A percentile compares a stretch with the other conserved stretches of the same genome.
Evolutionary conservation across 2,329 filamentous ascomycete species (phyloP).

Genomic region (Phyllosticta ampelicida): DNA sequence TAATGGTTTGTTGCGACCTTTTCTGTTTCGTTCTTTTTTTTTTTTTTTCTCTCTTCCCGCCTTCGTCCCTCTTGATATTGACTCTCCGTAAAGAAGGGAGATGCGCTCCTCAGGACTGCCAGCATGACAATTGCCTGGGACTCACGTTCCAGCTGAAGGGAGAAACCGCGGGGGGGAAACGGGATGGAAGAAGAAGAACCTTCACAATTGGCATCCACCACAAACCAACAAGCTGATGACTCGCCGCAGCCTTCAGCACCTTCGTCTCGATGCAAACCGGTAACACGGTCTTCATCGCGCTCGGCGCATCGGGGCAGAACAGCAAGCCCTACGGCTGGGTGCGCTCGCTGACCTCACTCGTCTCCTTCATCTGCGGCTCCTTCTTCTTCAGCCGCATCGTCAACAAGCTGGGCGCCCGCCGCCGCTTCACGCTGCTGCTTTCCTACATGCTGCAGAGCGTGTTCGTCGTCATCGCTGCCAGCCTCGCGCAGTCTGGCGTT

Average conservation of each 20-base stretch:
- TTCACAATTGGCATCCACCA: background rate
- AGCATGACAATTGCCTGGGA: no score
- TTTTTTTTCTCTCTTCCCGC: background rate
- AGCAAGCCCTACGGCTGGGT: conserved; percentile 50
- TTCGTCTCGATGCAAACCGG: conserved; percentile 81
- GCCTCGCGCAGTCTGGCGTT: conserved; percentile 34
- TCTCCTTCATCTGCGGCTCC: conserved; percentile 60
- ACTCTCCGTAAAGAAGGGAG: no score
- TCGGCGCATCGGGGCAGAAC: conserved; percentile 54
- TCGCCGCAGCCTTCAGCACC: conserved; percentile 48
- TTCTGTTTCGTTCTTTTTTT: background rate
- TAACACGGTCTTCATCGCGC: conserved; percentile 69
- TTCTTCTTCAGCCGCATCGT: conserved; percentile 62
- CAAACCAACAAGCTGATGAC: background rate
- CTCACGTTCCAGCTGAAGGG: no score
- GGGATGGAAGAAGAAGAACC: background rate
- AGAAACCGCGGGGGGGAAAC: no score
- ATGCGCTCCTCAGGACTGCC: no score
- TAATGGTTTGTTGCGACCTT: conserved; percentile 37
- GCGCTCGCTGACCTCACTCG: conserved; percentile 60
- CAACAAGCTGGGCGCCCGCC: conserved; percentile 48
- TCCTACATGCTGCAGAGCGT: conserved; percentile 32
- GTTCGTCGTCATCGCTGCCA: conserved; percentile 31
- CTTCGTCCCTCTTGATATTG: background rate
- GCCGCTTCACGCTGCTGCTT: conserved; percentile 51